Base-by-base conservation (phyloP, 768 basidiomycete genomes). In the Mycena metata region DNA sequence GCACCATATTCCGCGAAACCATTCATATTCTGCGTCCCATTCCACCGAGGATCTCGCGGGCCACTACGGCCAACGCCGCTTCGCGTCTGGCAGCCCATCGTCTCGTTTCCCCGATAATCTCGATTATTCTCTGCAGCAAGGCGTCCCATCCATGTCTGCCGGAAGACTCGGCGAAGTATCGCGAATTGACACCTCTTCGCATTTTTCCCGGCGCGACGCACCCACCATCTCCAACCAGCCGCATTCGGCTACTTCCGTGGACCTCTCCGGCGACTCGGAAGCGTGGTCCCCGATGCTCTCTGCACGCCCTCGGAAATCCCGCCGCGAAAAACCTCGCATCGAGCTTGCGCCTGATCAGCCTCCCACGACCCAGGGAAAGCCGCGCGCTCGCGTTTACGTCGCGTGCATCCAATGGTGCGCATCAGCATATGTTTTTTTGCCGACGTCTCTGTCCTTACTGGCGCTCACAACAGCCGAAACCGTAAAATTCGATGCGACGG, bases 401-500 rank as follows among this genome's bases (percentile, higher is more conserved):
- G 93, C 93, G 24, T 95, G 93, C 76, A 30, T 90, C 19, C 92
- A 93, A 78, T 94, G 93, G 93, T 92, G 70, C 35, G 84, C 23
- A 50, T 45, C 60, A 43, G 11, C 1, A 47, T 19, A 30, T 26
- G 5, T 50, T 36, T 30, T 19, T 43, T 11, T 9, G n/a, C 17
- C 23, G 9, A 35, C 15, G 11, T 69, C 47, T 66, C 64, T 71
- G 35, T 51, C 57, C 36, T 63, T 50, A 41, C 54, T 50, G n/a
- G n/a, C n/a, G 69, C 49, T 65, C 66, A 51, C 75, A 58, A 58
- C 70, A 94, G 93, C 75, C 92, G 93, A 26, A 86, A 84, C 17
- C 86, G 92, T 26, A 95, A 95, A 75, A 93, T 92, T 69, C 89
- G 93, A 6, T 95, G 93, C 76, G 93, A 94, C 76, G 93, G 93